Evolutionary conservation across 1,284 basidiomycete species (phyloP).

Genomic region (Irpex sp.): DNA sequence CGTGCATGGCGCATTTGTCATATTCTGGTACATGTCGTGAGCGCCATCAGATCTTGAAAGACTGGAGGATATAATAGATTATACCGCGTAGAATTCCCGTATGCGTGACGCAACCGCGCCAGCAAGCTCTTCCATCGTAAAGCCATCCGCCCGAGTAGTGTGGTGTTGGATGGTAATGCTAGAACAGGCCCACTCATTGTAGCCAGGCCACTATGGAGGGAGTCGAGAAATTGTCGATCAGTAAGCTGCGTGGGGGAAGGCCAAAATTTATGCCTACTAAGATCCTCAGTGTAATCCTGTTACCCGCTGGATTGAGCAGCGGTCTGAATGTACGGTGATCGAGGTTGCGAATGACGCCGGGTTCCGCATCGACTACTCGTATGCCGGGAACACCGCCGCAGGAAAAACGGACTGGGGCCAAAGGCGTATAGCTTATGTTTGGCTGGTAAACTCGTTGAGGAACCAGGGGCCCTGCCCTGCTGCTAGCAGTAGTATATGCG

Average conservation of each 20-base stretch:
- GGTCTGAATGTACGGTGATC: not conserved
- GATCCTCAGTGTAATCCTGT: not conserved
- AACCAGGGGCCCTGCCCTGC: not conserved
- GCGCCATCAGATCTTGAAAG: too few relatives aligned
- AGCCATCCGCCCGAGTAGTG: too few relatives aligned
- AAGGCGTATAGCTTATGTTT: not conserved
- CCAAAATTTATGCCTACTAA: not conserved
- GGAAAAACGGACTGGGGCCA: not conserved
- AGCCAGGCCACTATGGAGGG: conserved; percentile 4
- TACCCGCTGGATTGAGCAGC: not conserved
- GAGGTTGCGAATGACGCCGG: not conserved
- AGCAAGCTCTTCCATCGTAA: conserved; percentile 1
- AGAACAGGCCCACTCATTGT: not conserved
- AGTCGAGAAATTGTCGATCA: not conserved
- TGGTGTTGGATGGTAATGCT: not conserved
- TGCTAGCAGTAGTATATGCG: too few relatives aligned
- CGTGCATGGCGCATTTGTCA: not conserved
- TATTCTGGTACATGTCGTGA: not conserved
- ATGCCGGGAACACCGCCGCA: not conserved
- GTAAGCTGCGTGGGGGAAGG: too few relatives aligned
- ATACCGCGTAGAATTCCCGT: too few relatives aligned
- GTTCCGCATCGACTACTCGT: not conserved
- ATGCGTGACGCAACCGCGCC: too few relatives aligned
- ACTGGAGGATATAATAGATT: too few relatives aligned
- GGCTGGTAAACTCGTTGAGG: not conserved